Percentiles rank a stretch among this genome's conserved stretches.
phyloP scores from a whole-genome alignment of 257 asterid genomes.

The Striga asiatica region DNA sequence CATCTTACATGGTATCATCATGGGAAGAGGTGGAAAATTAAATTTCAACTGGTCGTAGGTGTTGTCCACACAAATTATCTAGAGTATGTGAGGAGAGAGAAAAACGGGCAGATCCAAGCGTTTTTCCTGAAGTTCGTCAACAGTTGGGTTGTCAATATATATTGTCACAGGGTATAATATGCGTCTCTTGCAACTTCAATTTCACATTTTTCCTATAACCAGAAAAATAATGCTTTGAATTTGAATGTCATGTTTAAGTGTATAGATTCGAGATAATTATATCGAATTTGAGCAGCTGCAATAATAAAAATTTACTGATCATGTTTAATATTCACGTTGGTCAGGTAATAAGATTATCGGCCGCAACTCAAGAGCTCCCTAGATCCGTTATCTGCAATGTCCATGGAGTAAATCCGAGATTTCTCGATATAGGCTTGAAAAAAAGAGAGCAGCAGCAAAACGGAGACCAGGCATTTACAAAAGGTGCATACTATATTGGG shows the following conservation, averaged over 20 bases:
- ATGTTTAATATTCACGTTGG: slow-evolving; percentile 19
- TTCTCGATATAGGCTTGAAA: slow-evolving; percentile 73
- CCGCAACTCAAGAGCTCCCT: slow-evolving; percentile 97
- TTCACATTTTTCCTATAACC: background rate
- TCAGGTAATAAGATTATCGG: slow-evolving; percentile 96
- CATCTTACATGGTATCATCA: slow-evolving; percentile 99
- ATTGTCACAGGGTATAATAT: slow-evolving; percentile 93
- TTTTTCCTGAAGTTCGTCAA: slow-evolving; percentile 67
- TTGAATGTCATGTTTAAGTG: background rate
- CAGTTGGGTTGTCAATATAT: slow-evolving; percentile 83
- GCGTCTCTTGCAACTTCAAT: slow-evolving; percentile 12
- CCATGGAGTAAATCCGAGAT: slow-evolving; percentile 93
- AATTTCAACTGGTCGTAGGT: slow-evolving; percentile 77
- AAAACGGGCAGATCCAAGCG: slow-evolving; percentile 63
- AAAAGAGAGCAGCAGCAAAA: slow-evolving; percentile 52
- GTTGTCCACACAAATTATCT: slow-evolving; percentile 88
- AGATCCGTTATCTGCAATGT: slow-evolving; percentile 86
- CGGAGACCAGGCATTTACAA: slow-evolving; percentile 47
- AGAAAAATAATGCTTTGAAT: too few relatives aligned
- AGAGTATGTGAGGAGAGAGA: slow-evolving; percentile 91
- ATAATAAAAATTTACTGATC: background rate
- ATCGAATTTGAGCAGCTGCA: slow-evolving; percentile 1
- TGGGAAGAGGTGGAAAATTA: slow-evolving; percentile 87
- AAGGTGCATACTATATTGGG: slow-evolving; percentile 89
- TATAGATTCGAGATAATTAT: too few relatives aligned